These are phyloP conservation scores for Elaeagnus macrophylla DNA, from an alignment of 306 rosid species.

Conservation along the genomic window DNA sequence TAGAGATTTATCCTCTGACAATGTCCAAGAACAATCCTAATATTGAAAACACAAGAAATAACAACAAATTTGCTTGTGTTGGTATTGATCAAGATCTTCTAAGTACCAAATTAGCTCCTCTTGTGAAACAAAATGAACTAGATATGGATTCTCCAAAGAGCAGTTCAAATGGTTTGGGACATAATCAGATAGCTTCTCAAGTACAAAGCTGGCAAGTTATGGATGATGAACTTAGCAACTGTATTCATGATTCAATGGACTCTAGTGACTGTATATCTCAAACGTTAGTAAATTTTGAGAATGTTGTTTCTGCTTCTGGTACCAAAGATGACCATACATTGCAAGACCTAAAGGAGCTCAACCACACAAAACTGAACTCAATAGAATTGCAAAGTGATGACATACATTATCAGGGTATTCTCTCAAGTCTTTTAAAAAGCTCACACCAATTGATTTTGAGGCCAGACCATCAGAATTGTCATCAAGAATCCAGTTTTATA, in stretches of 20 bases:
- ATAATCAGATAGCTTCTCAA: slow-evolving; percentile 41
- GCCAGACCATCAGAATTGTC: slow-evolving; percentile 28
- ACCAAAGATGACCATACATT: slow-evolving; percentile 21
- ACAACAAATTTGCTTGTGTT: slow-evolving; percentile 18
- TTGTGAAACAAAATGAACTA: slow-evolving; percentile 27
- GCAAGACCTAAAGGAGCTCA: slow-evolving; percentile 29
- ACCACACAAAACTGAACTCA: slow-evolving; percentile 36
- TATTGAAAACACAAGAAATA: slow-evolving; percentile 24
- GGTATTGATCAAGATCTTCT: slow-evolving; percentile 30
- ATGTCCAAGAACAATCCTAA: slow-evolving; percentile 21
- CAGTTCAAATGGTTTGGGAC: slow-evolving; percentile 41
- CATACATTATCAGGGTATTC: slow-evolving; percentile 50
- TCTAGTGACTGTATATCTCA: slow-evolving; percentile 85
- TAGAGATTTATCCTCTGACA: slow-evolving; percentile 32
- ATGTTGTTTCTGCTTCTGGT: slow-evolving; percentile 23
- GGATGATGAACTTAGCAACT: slow-evolving; percentile 61
- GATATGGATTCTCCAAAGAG: slow-evolving; percentile 41
- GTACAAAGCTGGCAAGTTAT: slow-evolving; percentile 67
- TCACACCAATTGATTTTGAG: slow-evolving; percentile 44
- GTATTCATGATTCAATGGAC: slow-evolving; percentile 52
- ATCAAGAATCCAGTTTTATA: slow-evolving; percentile 44
- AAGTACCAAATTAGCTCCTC: slow-evolving; percentile 30
- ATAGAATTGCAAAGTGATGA: slow-evolving; percentile 35
- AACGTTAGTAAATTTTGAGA: slow-evolving; percentile 43
- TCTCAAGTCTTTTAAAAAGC: slow-evolving; percentile 42